Evolutionary conservation across 352 stramenopile species (phyloP), one percentile per base, ranked within the genome.

Genomic region (Thalassiosira mediterranea): DNA sequence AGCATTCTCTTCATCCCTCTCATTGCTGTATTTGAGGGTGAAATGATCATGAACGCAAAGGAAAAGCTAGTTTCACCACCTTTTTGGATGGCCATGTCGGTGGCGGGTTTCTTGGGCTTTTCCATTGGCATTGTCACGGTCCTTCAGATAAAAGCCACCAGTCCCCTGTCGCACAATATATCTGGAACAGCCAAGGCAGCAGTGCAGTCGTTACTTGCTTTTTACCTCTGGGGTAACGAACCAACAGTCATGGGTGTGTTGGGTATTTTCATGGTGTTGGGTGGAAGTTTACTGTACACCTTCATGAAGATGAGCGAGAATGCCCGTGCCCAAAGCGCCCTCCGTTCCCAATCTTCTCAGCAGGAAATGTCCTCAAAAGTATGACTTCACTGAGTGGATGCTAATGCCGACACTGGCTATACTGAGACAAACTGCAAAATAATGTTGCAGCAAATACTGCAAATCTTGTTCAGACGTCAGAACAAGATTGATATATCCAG

Each of bases 101-200:
- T 95, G 11, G 84, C 91, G 29, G 91, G 93, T 48, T 76, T 95
- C 29, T 93, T 96, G 67, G 93, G 93, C 21, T 96, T 96, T 79
- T 84, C 84, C 40, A 96, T 96, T 57, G 93, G 93, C 61, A 95
- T 96, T 48, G 91, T 95, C 1, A 94, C 91, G 8, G 90, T 96
- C 11, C 74, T 95, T 58, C 88, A 94, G 71, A 95, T 96, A 64
- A 93, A 94, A 61, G 84, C 87, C 8, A 96, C 91, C 5, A 92
- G 74, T 58, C 93, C 93, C 1, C 69, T 96, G 32, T 93, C 91
- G 5, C 93, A 96, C 68, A 96, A 96, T 67, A 95, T 96, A 59
- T 92, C 79, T 21, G 91, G 91, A 48, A 96, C 90, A 19, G 91
- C 91, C 7, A 96, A 96, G 68, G 89, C 89, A 21, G 88, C 86